Percentiles rank a stretch among this genome's conserved stretches.
These are phyloP conservation scores for Gentiana dahurica DNA, from an alignment of 257 asterid genomes.

Conservation along the genomic window DNA sequence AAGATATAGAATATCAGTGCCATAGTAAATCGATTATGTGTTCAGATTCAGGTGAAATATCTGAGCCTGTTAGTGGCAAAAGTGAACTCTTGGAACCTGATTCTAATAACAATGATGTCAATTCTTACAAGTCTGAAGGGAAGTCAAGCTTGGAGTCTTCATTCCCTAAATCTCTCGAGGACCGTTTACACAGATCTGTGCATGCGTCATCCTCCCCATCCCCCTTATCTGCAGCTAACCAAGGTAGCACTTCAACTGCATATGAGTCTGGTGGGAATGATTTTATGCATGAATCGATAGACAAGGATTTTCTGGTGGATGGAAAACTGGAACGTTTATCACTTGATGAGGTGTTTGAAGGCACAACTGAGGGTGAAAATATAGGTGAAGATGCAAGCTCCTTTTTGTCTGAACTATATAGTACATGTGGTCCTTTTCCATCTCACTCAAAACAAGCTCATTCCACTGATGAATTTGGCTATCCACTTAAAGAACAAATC, in stretches of 20 bases:
- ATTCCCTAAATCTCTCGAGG: constrained; percentile 13
- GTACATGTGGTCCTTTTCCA: constrained; percentile 25
- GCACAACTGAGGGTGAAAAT: constrained; percentile 14
- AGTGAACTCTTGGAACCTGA: constrained; percentile 10
- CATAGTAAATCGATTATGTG: constrained; percentile 4
- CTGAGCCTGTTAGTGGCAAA: constrained; percentile 13
- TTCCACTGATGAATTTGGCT: constrained; percentile 10
- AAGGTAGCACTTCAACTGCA: constrained; percentile 9
- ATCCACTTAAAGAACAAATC: constrained; percentile 12
- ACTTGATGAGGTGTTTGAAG: constrained; percentile 28
- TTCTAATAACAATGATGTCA: constrained; percentile 13
- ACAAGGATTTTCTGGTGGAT: constrained; percentile 23
- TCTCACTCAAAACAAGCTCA: constrained; percentile 17
- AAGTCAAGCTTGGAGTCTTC: constrained; percentile 15
- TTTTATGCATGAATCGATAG: constrained; percentile 11
- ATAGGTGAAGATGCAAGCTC: constrained; percentile 26
- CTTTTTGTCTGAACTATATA: constrained; percentile 40
- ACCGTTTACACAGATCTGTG: constrained; percentile 8
- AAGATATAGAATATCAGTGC: neutral
- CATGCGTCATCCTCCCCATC: constrained; percentile 21
- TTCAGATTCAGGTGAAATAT: constrained; percentile 16
- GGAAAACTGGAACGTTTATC: constrained; percentile 33
- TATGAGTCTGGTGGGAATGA: constrained; percentile 2
- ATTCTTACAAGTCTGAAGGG: constrained; percentile 8
- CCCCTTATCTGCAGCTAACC: constrained; percentile 18